Conservation (phyloP, 2,329 filamentous ascomycete species). For the Domatiomyces globalis region DNA sequence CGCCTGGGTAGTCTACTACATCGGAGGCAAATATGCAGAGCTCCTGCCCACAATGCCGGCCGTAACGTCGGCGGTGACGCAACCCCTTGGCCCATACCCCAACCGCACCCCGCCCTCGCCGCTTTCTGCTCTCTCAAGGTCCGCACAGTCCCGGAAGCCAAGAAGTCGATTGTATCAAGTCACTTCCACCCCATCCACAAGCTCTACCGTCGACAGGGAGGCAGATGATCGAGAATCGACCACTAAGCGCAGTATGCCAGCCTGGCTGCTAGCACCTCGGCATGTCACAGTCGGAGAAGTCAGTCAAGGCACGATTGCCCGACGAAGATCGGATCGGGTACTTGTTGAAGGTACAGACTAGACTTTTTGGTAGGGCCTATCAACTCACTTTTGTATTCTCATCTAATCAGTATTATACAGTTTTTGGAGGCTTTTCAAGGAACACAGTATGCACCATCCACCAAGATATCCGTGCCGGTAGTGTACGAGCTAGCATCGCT, state of each 20-base stretch:
- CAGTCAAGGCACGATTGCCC: conserved; percentile 9
- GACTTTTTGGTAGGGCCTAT: background rate
- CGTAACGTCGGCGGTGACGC: background rate
- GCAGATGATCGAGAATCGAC: background rate
- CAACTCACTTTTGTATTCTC: background rate
- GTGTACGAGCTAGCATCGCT: conserved; percentile 73
- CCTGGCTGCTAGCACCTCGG: background rate
- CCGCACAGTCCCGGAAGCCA: background rate
- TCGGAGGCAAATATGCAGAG: conserved; percentile 8
- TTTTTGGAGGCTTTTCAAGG: conserved; percentile 23
- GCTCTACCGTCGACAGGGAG: background rate
- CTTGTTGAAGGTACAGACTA: background rate
- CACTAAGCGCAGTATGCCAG: background rate
- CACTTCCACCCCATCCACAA: background rate
- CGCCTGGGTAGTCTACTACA: conserved; percentile 1
- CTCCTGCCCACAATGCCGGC: background rate
- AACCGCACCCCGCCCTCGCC: background rate
- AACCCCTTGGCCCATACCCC: background rate
- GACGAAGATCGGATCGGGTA: conserved; percentile 5
- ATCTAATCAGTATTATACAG: background rate
- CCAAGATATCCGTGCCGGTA: conserved; percentile 57
- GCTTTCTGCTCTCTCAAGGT: background rate
- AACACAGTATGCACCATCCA: conserved; percentile 59
- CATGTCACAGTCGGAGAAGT: conserved; percentile 11
- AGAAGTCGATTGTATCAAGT: background rate